Evolutionary conservation across 176 grass and related monocot species (phyloP).

Genomic region (Carex littledalei): DNA sequence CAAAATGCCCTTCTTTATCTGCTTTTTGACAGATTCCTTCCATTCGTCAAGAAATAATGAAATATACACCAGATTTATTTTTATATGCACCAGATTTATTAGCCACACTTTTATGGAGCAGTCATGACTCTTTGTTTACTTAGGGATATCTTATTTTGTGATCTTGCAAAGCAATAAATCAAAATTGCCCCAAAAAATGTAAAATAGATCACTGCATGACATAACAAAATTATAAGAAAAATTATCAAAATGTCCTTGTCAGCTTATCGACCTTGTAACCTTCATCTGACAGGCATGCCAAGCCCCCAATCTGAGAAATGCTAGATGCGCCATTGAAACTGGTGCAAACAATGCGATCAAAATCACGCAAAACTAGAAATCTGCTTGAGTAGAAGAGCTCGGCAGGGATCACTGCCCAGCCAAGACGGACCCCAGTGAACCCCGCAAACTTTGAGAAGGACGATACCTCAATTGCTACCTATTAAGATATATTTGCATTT

Average conservation of each 20-base stretch:
- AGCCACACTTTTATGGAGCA: neutral
- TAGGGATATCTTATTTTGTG: neutral
- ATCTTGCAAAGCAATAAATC: neutral
- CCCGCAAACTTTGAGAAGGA: constrained; percentile 94
- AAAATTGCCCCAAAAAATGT: neutral
- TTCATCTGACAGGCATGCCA: constrained; percentile 62
- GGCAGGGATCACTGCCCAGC: constrained; percentile 73
- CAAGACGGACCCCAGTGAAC: constrained; percentile 78
- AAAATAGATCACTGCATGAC: neutral
- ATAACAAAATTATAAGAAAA: neutral
- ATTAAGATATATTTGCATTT: neutral
- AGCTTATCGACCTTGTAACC: constrained; percentile 30
- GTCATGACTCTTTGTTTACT: neutral
- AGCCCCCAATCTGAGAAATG: constrained; percentile 62
- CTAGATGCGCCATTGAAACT: constrained; percentile 94
- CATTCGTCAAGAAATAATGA: neutral
- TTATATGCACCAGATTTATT: neutral
- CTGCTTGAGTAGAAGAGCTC: constrained; percentile 71
- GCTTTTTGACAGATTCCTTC: neutral
- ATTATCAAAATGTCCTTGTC: neutral
- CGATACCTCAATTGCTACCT: constrained; percentile 90
- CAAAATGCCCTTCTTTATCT: neutral
- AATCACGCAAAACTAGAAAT: constrained; percentile 45
- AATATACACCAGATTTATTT: neutral
- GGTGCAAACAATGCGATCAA: constrained; percentile 80